Percentiles rank a stretch among this genome's conserved stretches.
Evolutionary conservation across 306 rosid genomes (phyloP).

Genomic region (Cucurbita maxima): DNA sequence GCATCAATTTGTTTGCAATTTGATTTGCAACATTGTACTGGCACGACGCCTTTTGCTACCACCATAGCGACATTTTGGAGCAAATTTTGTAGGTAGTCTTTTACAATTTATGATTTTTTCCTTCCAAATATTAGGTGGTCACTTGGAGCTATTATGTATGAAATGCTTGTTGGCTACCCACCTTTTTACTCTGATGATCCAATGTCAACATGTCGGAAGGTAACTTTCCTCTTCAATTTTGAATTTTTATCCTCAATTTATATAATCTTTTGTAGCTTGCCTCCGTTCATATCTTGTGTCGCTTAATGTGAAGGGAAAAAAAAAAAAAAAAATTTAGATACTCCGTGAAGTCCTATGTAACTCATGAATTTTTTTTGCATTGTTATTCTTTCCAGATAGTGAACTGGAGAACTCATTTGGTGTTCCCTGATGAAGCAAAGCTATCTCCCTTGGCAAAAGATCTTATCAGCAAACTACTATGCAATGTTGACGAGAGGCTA

Average conservation of each 20-base stretch:
- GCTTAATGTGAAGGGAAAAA: neutral
- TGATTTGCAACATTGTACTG: neutral
- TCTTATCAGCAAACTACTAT: conserved; percentile 69
- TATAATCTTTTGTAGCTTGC: neutral
- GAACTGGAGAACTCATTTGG: conserved; percentile 89
- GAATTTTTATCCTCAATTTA: neutral
- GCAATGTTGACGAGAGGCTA: conserved; percentile 73
- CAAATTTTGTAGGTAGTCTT: neutral
- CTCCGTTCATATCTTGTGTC: neutral
- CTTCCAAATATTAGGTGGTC: conserved; percentile 69
- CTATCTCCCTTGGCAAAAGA: conserved; percentile 75
- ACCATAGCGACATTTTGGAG: neutral
- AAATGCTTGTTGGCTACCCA: conserved; percentile 95
- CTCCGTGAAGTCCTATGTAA: neutral
- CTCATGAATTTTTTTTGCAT: neutral
- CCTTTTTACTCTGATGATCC: conserved; percentile 99
- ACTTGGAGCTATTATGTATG: conserved; percentile 98
- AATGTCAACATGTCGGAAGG: conserved; percentile 96
- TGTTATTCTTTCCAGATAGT: conserved; percentile 50
- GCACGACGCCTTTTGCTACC: neutral
- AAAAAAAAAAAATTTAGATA: neutral
- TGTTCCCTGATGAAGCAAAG: conserved; percentile 89
- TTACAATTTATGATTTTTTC: neutral
- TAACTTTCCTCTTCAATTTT: conserved; percentile 12
- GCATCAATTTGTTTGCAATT: neutral